Evolutionary conservation across 1,284 basidiomycete species (phyloP), one percentile per base, ranked within the genome.

Genomic region (Tylopilus microsporus): DNA sequence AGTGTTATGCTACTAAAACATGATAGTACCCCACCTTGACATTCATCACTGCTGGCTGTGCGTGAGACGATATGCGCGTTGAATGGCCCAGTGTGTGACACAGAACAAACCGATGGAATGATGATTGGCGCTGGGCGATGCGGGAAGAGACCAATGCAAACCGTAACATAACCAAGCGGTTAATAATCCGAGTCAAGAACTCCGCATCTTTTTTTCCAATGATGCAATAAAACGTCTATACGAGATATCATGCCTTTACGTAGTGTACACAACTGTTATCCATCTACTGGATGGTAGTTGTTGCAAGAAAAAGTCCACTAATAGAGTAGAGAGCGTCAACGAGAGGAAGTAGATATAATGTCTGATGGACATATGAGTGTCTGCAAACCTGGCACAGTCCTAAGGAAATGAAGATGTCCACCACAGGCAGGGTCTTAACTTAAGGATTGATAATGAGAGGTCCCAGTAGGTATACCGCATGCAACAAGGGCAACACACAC

Each of bases 41-140:
- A 19, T 73, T 73, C 69, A 80, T 72, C 68, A 78, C 84, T 2
- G 65, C 59, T 50, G 72, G 72, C 7, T 60, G 63, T 25, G 66
- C 58, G 53, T 73, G 65, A 32, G 77, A 71, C 77, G 25, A 80
- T 75, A 52, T 6, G 57, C 39, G 34, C 11, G 34, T 36, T 36
- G 59, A 56, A 25, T 30, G 49, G 47, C 37, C 15, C n/a, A 53
- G 30, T 25, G 42, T 10, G 58, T 39, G 56, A 48, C 53, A 21
- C 32, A 53, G 57, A 52, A 53, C 56, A 42, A 51, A 56, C 58
- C 58, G 58, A 42, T 46, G 55, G 49, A 60, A 41, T 5, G 30
- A n/a, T 13, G 30, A 39, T 43, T 43, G 53, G 41, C 32, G 37
- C 18, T 46, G 36, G 7, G 58, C 16, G 21, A 32, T 16, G 43